Base-by-base conservation (phyloP, 2,329 filamentous ascomycete genomes). In the Curvularia eragrostidis region DNA sequence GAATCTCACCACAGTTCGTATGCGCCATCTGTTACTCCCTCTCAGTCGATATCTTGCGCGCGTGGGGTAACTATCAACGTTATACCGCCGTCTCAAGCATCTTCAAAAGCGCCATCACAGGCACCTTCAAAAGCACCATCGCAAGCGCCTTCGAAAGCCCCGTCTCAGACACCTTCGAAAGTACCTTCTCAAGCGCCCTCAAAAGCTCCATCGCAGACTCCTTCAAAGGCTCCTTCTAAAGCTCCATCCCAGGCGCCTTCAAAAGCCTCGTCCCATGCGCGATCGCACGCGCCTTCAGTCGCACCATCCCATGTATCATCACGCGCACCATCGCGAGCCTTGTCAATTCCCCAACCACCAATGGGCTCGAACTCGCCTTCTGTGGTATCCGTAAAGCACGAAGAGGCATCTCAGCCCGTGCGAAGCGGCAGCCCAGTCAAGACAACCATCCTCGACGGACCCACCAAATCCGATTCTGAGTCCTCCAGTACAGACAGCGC, bases 361-460 rank as follows among this genome's bases (percentile, higher is more conserved):
- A 46, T 44, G n/a, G 58, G 63, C 13, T 26, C 54, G 42, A 52
- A 53, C 28, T 66, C 65, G n/a, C 44, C 54, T 4, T 73, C 72
- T 6, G 72, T 68, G 5, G 68, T 67, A 24, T 41, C 74, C 0
- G 60, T 69, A 13, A 66, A 70, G 34, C 62, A 67, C 24, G 61
- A 58, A 10, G 66, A 68, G 15, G 50, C 62, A n/a, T 28, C 19
- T 18, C 26, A 41, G 15, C 59, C 48, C 9, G 46, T 59, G 9
- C 62, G 66, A 52, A 52, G 59, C 43, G 58, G 58, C 32, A 70
- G 63, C 26, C 64, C 67, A 13, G 63, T 65, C 2, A 70, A 71
- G 24, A 71, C 72, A 10, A 75, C 70, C 1, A 61, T 72, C 1
- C 49, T 67, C 6, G 58, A 65, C 15, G 56, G 65, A 50, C 52